Evolutionary conservation across 768 basidiomycete genomes (phyloP).

Genomic region (Pleurotus ostreatus): DNA sequence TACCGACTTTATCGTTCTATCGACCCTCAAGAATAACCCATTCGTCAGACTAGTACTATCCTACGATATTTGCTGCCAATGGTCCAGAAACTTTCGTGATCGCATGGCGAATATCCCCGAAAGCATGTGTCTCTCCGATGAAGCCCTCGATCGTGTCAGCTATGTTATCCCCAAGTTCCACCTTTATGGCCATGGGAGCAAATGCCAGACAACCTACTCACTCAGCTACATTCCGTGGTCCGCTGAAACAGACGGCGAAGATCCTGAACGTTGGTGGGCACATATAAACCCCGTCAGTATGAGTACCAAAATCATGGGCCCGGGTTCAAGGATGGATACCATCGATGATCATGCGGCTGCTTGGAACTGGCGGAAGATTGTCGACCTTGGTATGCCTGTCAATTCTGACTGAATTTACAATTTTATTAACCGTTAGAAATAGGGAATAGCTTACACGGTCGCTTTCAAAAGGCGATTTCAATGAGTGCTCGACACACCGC

Average conservation of each 20-base stretch:
- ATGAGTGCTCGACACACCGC: too few relatives aligned
- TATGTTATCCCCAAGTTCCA: slow-evolving; percentile 13
- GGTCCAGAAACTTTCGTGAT: slow-evolving; percentile 5
- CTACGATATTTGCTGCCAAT: slow-evolving; percentile 28
- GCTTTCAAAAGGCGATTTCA: too few relatives aligned
- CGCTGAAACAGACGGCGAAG: slow-evolving; percentile 27
- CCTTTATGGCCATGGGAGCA: slow-evolving; percentile 11
- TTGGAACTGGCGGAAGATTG: slow-evolving; percentile 19
- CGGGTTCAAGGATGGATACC: slow-evolving; percentile 14
- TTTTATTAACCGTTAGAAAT: too few relatives aligned
- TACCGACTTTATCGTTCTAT: slow-evolving; percentile 23
- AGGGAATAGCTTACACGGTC: too few relatives aligned
- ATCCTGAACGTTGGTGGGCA: slow-evolving; percentile 17
- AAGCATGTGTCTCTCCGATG: neutral
- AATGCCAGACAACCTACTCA: slow-evolving; percentile 13
- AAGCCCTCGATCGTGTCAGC: neutral
- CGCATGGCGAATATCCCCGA: slow-evolving; percentile 1
- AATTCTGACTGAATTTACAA: too few relatives aligned
- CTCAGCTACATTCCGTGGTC: slow-evolving; percentile 16
- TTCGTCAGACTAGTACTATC: slow-evolving; percentile 15
- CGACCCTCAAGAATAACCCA: slow-evolving; percentile 7
- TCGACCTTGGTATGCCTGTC: slow-evolving; percentile 1
- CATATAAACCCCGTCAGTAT: slow-evolving; percentile 21
- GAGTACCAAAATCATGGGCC: slow-evolving; percentile 29
- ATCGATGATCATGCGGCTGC: slow-evolving; percentile 25